Base-by-base conservation (phyloP, 768 basidiomycete species). In the Phaffia tasmanica region DNA sequence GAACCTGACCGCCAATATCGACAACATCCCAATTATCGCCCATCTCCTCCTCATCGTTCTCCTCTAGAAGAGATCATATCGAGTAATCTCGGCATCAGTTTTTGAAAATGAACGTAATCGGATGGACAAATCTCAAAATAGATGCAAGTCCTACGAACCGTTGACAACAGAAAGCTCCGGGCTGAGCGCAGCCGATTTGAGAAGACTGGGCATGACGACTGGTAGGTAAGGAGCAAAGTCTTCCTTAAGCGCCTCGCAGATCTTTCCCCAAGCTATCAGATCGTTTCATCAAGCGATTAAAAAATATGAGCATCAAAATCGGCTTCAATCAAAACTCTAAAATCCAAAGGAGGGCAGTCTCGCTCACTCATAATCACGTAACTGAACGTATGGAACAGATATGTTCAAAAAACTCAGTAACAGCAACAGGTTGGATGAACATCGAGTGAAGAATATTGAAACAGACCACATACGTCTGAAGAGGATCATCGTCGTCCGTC, bases 151-250 rank as follows among this genome's bases (percentile, higher is more conserved):
- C 29, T 42, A 57, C 68, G 30, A 72, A 81, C 42, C 71, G 86
- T 87, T 83, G 66, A 85, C 86, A 19, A 88, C 78, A 0, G 84
- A 84, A 19, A 90, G 81, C 70, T 89, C 87, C 0, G 86, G 84
- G 76, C 89, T 89, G n/a, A 84, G 83, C 35, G 84, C 81, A 3
- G 91, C 91, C 0, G 86, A 83, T 6, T 82, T 80, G 27, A 92
- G 79, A 15, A 93, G 76, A 0, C 83, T 81, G 0, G 89, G 88
- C 83, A 93, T 89, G 2, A 92, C 89, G 19, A 86, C 81, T 0
- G 85, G 85, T 2, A 93, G 81, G 74, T 88, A 93, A 0, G 88
- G 88, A 72, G 87, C 88, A 68, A 93, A 94, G 72, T 91, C 87
- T 15, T 82, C 79, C 0, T 86, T 86, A 72, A 93, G 81, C 0